Conservation (phyloP, 1,139 yeast genomes). For the Trichomonascaceae sp. region DNA sequence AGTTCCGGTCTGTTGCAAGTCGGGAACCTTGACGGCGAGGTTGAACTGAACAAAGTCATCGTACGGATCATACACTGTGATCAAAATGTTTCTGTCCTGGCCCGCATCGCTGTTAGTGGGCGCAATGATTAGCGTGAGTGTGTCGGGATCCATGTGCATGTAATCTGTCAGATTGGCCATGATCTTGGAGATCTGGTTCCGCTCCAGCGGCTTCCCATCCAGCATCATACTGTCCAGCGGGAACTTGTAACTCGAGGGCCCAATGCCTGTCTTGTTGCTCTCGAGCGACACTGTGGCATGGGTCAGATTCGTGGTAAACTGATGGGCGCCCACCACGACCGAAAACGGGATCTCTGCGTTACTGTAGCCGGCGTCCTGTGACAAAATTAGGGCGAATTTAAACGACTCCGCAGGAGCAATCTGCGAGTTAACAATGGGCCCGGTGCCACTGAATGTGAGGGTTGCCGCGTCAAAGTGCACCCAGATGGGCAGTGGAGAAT, state of each 20-base stretch:
- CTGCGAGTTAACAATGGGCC: conserved; percentile 72
- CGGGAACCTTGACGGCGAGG: conserved; percentile 32
- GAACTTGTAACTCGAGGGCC: conserved; percentile 39
- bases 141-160: not conserved
- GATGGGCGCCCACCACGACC: conserved; percentile 79
- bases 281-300: conserved; percentile 3
- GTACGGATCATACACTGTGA: conserved; percentile 33
- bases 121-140: not conserved
- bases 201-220: conserved; percentile 40
- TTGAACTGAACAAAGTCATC: conserved; percentile 52
- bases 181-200: conserved; percentile 24
- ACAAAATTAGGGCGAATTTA: conserved; percentile 62
- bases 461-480: conserved; percentile 41
- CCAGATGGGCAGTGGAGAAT: conserved; percentile 91
- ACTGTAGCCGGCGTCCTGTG: conserved; percentile 65
- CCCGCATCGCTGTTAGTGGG: not conserved
- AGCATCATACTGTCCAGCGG: conserved; percentile 49
- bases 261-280: conserved; percentile 55
- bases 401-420: conserved; percentile 78
- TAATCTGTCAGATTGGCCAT: not conserved
- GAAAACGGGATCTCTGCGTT: conserved; percentile 61
- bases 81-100: not conserved
- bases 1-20: not conserved
- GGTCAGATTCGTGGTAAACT: conserved; percentile 48
- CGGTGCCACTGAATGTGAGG: conserved; percentile 70